phyloP scores from a whole-genome alignment of 371 early-diverging fungal genomes.

The Phascolomyces articulosus region DNA sequence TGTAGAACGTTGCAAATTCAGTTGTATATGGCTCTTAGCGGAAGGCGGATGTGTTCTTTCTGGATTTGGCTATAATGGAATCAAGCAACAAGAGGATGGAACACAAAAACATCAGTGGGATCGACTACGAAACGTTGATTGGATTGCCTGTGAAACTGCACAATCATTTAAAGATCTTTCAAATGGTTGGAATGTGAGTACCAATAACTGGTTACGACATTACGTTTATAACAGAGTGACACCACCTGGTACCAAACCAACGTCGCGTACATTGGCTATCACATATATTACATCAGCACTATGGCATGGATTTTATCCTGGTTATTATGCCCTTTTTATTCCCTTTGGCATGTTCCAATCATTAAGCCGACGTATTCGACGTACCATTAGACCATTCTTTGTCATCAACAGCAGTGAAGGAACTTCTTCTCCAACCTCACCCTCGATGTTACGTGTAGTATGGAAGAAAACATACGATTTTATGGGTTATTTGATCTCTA shows the following conservation, averaged over 20 bases:
- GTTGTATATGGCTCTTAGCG: constrained; percentile 83
- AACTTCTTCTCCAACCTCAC: constrained; percentile 2
- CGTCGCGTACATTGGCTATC: constrained; percentile 56
- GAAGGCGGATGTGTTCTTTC: constrained; percentile 86
- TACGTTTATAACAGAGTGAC: constrained; percentile 81
- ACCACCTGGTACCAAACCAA: constrained; percentile 43
- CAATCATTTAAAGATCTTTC: constrained; percentile 69
- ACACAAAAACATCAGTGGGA: constrained; percentile 55
- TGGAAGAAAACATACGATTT: constrained; percentile 65
- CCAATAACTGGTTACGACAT: constrained; percentile 84
- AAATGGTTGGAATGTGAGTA: constrained; percentile 89
- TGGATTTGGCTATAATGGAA: constrained; percentile 87
- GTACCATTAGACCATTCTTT: constrained; percentile 66
- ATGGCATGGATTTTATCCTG: constrained; percentile 96
- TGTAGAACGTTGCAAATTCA: constrained; percentile 80
- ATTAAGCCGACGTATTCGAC: constrained; percentile 53
- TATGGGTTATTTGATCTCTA: constrained; percentile 66
- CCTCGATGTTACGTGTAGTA: not conserved
- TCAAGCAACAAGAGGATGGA: constrained; percentile 19
- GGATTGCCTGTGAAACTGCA: constrained; percentile 72
- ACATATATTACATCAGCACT: constrained; percentile 85
- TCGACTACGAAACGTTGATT: constrained; percentile 72
- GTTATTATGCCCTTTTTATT: constrained; percentile 66
- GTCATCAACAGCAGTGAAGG: too few relatives aligned
- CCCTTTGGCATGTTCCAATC: constrained; percentile 25